Evolutionary conservation across 768 basidiomycete genomes (phyloP), one percentile per base, ranked within the genome.

Genomic region (Clitopilus hobsonii): DNA sequence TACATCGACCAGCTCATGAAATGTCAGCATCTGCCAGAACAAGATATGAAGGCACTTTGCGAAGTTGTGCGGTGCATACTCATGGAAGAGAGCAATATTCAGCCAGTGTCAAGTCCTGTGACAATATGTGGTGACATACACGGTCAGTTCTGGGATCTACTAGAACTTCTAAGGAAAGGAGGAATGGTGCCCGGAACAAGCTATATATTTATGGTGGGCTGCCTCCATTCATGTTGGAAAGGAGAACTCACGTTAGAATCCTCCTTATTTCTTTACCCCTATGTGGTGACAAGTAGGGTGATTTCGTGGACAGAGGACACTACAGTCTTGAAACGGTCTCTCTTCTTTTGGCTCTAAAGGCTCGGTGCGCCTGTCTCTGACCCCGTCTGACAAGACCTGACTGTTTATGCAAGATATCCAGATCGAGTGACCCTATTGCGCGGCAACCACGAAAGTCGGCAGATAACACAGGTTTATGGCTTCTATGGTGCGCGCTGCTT

Each of bases 401-500:
- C 22, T 23, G 41, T 45, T 45, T 45, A 16, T 18, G 41, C 18
- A 45, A 94, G 93, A 67, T 96, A 95, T 69, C 95, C 96, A 14
- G 92, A 97, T 70, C 85, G 85, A 63, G 90, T 98, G 54, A 95
- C 92, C 2, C 74, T 98, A 1, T 78, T 98, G 13, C 81, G 96
- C 27, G 95, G 96, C 32, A 98, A 98, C 70, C 96, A 98, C 67
- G 96, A 98, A 69, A 94, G 91, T 63, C 76, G 96, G 58, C 96
- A 98, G 69, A 98, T 98, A 62, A 98, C 96, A 3, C 96, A 98
- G 64, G 96, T 94, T 1, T 98, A 98, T 56, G 96, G 95, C n/a
- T 98, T 97, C 69, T 98, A 97, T 66, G 94, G 94, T 94, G 55
- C 58, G 85, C 28, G 55, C 20, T 4, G 38, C 20, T 10, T 25